These are phyloP conservation scores for Chlorella vulgaris DNA, from an alignment of 139 green algal genomes.

Conservation along the genomic window DNA sequence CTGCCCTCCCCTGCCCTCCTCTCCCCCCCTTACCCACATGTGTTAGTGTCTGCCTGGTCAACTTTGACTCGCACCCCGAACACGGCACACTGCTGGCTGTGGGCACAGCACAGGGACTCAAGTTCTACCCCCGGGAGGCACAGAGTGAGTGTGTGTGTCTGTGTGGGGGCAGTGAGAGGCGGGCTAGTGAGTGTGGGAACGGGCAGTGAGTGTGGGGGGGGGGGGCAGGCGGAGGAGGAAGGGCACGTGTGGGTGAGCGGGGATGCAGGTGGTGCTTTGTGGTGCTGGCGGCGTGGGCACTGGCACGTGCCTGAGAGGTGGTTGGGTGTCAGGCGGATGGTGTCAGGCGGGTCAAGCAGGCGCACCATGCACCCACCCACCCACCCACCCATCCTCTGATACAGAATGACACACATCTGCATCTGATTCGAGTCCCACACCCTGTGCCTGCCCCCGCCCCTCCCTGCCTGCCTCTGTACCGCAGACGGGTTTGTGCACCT, in stretches of 20 bases:
- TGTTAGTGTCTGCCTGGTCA: constrained; percentile 73
- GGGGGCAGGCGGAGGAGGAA: background rate
- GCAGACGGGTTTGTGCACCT: constrained; percentile 80
- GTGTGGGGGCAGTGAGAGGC: background rate
- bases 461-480: no score
- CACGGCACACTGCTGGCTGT: constrained; percentile 75
- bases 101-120: constrained; percentile 81
- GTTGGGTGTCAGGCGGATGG: no score
- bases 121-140: constrained; percentile 80
- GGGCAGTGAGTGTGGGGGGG: background rate
- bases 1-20: background rate
- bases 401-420: no score
- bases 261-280: no score
- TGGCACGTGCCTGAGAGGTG: no score
- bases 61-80: constrained; percentile 57
- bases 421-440: no score
- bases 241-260: no score
- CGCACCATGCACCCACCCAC: no score
- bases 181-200: no score
- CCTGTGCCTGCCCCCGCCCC: background rate
- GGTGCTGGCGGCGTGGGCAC: no score
- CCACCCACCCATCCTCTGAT: no score
- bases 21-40: background rate
- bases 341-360: no score
- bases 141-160: constrained; percentile 49